These are phyloP conservation scores for Wickerhamiella allomyrinae DNA, from an alignment of 805 yeast species.

Conservation along the genomic window DNA sequence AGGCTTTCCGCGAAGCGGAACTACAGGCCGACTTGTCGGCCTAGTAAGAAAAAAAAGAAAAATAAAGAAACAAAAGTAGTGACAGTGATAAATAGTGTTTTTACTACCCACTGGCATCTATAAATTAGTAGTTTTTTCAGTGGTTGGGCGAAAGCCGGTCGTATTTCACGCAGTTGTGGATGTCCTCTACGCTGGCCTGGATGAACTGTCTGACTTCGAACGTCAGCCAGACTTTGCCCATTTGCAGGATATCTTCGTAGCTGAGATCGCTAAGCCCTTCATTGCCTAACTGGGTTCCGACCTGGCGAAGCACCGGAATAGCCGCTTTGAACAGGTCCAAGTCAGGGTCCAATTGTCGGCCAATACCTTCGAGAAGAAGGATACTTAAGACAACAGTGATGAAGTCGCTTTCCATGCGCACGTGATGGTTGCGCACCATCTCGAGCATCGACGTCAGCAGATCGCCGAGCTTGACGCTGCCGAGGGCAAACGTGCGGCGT, in stretches of 20 bases:
- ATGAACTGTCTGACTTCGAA: conserved; percentile 79
- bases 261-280: conserved; percentile 29
- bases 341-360: conserved; percentile 84
- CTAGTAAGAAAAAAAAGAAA: too few species aligned
- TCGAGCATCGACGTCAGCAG: conserved; percentile 69
- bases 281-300: conserved; percentile 36
- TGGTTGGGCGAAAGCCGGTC: conserved; percentile 52
- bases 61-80: too few species aligned
- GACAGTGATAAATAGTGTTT: too few species aligned
- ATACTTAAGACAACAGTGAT: conserved; percentile 92
- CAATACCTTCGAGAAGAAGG: conserved; percentile 81
- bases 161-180: conserved; percentile 40
- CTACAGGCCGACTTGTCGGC: too few species aligned
- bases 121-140: too few species aligned
- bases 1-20: too few species aligned
- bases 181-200: conserved; percentile 65
- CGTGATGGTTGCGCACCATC: conserved; percentile 91
- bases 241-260: conserved; percentile 41
- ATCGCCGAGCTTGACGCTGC: conserved; percentile 85
- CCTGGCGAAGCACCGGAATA: conserved; percentile 68
- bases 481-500: conserved; percentile 79
- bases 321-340: conserved; percentile 90
- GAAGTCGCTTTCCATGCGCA: conserved; percentile 94
- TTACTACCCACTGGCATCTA: too few species aligned
- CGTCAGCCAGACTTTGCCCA: conserved; percentile 85